A percentile compares a stretch with the other conserved stretches of the same genome.
Evolutionary conservation across 1,139 yeast genomes (phyloP).

Genomic region (Geotrichum macrosporum): DNA sequence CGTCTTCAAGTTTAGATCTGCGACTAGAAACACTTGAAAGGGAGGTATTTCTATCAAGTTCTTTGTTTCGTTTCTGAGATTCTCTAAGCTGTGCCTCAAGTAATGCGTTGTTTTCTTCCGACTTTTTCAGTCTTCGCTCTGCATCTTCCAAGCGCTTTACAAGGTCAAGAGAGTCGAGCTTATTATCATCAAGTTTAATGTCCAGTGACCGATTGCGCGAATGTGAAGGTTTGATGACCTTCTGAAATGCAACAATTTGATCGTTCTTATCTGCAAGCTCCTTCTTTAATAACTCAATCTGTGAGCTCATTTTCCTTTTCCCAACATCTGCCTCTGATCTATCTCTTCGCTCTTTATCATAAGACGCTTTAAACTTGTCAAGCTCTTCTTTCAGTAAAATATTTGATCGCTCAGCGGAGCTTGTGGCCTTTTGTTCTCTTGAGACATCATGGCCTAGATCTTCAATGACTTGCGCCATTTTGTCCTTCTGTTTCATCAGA

Average conservation of each 20-base stretch:
- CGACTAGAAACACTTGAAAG: conserved; percentile 30
- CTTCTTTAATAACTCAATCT: conserved; percentile 29
- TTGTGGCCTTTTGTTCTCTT: conserved; percentile 31
- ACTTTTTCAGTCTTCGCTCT: conserved; percentile 31
- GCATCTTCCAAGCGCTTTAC: conserved; percentile 32
- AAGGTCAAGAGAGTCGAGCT: conserved; percentile 31
- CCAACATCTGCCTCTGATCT: conserved; percentile 33
- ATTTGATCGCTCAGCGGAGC: conserved; percentile 28
- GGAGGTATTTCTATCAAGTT: conserved; percentile 30
- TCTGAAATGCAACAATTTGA: conserved; percentile 32
- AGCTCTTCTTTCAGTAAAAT: conserved; percentile 29
- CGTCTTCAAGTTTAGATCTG: conserved; percentile 28
- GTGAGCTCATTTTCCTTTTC: conserved; percentile 30
- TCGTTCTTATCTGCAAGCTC: conserved; percentile 31
- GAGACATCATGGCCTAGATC: conserved; percentile 44
- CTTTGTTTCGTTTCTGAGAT: conserved; percentile 28
- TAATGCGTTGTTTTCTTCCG: conserved; percentile 32
- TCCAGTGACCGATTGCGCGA: conserved; percentile 17
- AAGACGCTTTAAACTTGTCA: conserved; percentile 26
- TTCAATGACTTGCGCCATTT: conserved; percentile 75
- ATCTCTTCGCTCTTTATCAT: conserved; percentile 30
- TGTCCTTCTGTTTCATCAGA: conserved; percentile 45
- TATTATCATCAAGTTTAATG: conserved; percentile 22
- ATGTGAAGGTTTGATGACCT: conserved; percentile 28
- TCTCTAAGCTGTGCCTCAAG: conserved; percentile 34